Evolutionary conservation across 306 rosid genomes (phyloP).

Genomic region (Ormosia semicastrata): DNA sequence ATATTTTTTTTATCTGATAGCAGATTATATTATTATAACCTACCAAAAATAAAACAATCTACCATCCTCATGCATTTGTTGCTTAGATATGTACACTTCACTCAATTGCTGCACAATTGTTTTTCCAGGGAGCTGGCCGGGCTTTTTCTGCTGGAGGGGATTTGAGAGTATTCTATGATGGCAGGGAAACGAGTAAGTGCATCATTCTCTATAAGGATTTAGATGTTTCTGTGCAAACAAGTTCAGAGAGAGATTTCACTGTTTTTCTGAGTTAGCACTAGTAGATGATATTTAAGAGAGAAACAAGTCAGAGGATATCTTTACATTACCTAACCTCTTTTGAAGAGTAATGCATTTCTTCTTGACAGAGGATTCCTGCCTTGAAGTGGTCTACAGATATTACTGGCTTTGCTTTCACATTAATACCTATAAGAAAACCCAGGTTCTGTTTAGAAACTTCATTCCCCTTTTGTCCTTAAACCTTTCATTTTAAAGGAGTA

Average conservation of each 20-base stretch:
- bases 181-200: slow-evolving; percentile 61
- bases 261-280: neutral
- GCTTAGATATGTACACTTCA: neutral
- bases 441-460: slow-evolving; percentile 39
- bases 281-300: neutral
- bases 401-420: slow-evolving; percentile 95
- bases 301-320: neutral
- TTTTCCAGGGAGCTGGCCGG: slow-evolving; percentile 80
- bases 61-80: neutral
- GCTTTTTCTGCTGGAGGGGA: slow-evolving; percentile 97
- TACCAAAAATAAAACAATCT: neutral
- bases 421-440: slow-evolving; percentile 87
- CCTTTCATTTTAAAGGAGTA: neutral
- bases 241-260: neutral
- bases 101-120: neutral
- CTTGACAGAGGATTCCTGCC: slow-evolving; percentile 78
- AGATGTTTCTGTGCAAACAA: neutral
- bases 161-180: slow-evolving; percentile 82
- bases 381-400: slow-evolving; percentile 86
- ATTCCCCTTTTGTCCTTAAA: neutral
- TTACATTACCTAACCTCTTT: neutral
- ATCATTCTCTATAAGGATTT: slow-evolving; percentile 7
- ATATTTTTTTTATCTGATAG: no score
- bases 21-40: neutral
- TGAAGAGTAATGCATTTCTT: slow-evolving; percentile 24